Conservation (phyloP, 352 stramenopile genomes). For the Phytophthora foliorum region DNA sequence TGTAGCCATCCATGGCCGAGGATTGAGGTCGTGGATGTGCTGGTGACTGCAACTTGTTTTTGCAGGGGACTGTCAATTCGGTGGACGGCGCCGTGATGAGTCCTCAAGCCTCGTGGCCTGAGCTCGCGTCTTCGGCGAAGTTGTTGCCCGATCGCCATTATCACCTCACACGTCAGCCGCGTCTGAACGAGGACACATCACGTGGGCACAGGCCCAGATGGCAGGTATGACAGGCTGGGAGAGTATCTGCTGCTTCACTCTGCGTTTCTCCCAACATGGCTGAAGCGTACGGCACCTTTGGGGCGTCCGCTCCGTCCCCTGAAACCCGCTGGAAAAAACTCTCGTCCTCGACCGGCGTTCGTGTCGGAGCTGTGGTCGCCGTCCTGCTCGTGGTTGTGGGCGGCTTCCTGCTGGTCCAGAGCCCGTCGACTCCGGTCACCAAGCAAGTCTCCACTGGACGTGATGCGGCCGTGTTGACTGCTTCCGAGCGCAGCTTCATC, state of each 20-base stretch:
- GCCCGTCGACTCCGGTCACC: conserved; percentile 9
- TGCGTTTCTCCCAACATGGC: conserved; percentile 31
- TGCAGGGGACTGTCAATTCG: no score
- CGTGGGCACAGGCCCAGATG: conserved; percentile 26
- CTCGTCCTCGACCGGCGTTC: conserved; percentile 23
- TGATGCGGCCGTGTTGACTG: conserved; percentile 19
- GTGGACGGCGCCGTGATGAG: no score
- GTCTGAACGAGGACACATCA: conserved; percentile 42
- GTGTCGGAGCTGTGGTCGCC: conserved; percentile 18
- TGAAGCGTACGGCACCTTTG: conserved; percentile 39
- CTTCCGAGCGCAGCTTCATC: conserved; percentile 27
- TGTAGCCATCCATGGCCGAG: neutral
- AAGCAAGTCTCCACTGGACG: conserved; percentile 21
- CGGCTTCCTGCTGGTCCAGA: conserved; percentile 34
- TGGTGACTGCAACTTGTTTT: no score
- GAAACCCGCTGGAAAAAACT: conserved; percentile 21
- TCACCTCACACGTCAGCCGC: no score
- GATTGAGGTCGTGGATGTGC: neutral
- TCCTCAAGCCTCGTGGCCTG: no score
- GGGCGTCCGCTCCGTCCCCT: conserved; percentile 10
- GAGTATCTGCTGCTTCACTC: conserved; percentile 20
- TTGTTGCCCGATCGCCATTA: no score
- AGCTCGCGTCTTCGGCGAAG: no score
- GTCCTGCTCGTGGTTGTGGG: conserved; percentile 31
- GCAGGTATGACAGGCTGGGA: conserved; percentile 3